These are phyloP conservation scores for Lenzites betulinus DNA, from an alignment of 768 basidiomycete genomes.

Conservation along the genomic window DNA sequence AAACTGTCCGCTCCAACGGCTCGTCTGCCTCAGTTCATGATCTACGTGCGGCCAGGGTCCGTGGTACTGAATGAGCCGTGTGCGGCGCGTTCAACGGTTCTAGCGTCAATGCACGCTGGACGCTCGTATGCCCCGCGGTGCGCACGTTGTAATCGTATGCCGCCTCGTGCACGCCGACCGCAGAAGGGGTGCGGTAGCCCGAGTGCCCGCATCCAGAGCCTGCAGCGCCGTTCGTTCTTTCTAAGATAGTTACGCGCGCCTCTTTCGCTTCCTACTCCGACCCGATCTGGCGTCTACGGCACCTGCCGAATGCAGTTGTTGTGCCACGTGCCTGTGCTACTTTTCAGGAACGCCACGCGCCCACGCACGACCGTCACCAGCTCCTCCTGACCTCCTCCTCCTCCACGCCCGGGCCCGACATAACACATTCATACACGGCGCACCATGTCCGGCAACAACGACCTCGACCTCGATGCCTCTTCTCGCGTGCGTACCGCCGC, in stretches of 20 bases:
- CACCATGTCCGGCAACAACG: conserved; percentile 43
- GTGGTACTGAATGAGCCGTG: conserved; percentile 18
- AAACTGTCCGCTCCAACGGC: conserved; percentile 3
- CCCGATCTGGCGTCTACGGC: conserved; percentile 13
- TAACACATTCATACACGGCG: not conserved
- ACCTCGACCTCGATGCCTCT: conserved; percentile 68
- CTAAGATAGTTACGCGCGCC: conserved; percentile 5
- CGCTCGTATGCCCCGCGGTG: conserved; percentile 1
- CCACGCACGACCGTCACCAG: not conserved
- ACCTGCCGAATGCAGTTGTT: conserved; percentile 6
- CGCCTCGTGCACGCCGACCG: not conserved
- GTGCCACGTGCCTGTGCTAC: conserved; percentile 11
- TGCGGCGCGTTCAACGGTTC: conserved; percentile 6
- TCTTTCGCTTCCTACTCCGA: conserved; percentile 12
- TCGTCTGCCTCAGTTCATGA: conserved; percentile 13
- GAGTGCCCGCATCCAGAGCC: not conserved
- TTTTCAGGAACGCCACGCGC: conserved; percentile 15
- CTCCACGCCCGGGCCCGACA: not conserved
- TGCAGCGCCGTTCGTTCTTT: conserved; percentile 4
- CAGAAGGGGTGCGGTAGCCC: conserved; percentile 1
- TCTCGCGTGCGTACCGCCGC: conserved; percentile 53
- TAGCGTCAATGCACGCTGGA: conserved; percentile 5
- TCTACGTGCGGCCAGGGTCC: conserved; percentile 15
- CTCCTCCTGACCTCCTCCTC: conserved; percentile 15
- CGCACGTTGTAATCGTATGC: conserved; percentile 2